Evolutionary conservation across 305 asterid species (phyloP), one percentile per base, ranked within the genome.

Genomic region (Fraxinus floribunda): DNA sequence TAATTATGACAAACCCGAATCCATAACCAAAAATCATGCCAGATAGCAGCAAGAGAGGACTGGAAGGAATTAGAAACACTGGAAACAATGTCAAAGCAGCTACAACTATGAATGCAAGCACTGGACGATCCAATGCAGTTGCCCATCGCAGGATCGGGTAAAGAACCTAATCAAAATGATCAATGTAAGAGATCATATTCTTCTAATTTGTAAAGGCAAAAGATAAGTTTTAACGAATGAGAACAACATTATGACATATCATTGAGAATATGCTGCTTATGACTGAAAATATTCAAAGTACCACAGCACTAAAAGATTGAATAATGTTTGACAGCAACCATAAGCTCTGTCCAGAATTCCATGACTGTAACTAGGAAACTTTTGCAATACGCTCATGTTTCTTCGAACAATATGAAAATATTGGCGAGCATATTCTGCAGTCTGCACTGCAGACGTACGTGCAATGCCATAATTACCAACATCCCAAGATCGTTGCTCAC

Each of bases 1-100:
- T 90, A 83, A 91, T 91, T 34, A 94, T 89, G 85, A 92, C 78
- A 82, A 94, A 94, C 3, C 98, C 98, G 79, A 83, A 87, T 32
- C 97, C 95, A 76, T 93, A 94, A 62, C 98, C 97, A 77, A 94
- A 94, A 60, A 92, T 91, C 97, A 94, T 94, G 79, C 97, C 98
- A 20, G 98, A 95, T 34, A 93, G 91, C 97, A 97, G 91, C 94
- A 94, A 91, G 79, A 97, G 90, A 74, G 97, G 98, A 18, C 94
- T 90, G 6, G 98, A 94, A 77, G 98, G 98, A 80, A 94, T 84
- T 84, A 94, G 86, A 75, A 93, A 44, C 77, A 90, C 91, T 0
- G 98, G 98, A 78, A 93, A 93, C 26, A 94, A 77, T 24, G 94
- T 92, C 86, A 94, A 82, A 55, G 97, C 88, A 81, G 92, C 93